These are phyloP conservation scores for Chaetomiaceae sp. DNA, from an alignment of 2,329 filamentous ascomycete genomes.

Conservation along the genomic window DNA sequence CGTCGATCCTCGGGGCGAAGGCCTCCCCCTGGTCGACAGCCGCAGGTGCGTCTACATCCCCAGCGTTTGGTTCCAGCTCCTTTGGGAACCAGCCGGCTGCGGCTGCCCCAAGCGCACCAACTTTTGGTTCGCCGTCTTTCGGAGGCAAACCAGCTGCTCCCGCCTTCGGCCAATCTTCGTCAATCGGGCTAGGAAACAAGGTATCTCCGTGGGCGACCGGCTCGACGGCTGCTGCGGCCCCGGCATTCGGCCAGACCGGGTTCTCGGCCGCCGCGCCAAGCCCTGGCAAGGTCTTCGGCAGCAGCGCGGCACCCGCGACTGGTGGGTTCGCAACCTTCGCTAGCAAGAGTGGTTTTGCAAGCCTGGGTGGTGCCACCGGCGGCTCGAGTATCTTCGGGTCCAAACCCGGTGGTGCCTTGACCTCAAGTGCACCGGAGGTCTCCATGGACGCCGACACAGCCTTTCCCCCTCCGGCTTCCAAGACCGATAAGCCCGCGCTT, in stretches of 20 bases:
- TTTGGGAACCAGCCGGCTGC: slow-evolving; percentile 24
- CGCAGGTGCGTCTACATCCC: slow-evolving; percentile 30
- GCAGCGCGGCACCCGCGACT: slow-evolving; percentile 29
- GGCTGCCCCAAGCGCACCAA: slow-evolving; percentile 30
- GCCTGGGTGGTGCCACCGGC: slow-evolving; percentile 36
- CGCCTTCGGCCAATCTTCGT: slow-evolving; percentile 51
- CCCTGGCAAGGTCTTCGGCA: slow-evolving; percentile 37
- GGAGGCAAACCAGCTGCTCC: slow-evolving; percentile 32
- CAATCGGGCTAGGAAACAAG: slow-evolving; percentile 38
- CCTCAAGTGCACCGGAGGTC: slow-evolving; percentile 29
- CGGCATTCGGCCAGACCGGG: slow-evolving; percentile 53
- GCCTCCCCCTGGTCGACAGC: slow-evolving; percentile 48
- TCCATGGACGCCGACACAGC: slow-evolving; percentile 36
- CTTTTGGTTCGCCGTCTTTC: slow-evolving; percentile 49
- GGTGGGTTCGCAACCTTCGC: slow-evolving; percentile 54
- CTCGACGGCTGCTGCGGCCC: slow-evolving; percentile 33
- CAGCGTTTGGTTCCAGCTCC: slow-evolving; percentile 23
- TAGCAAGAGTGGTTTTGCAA: slow-evolving; percentile 51
- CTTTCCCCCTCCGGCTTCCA: slow-evolving; percentile 39
- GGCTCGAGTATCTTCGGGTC: slow-evolving; percentile 39
- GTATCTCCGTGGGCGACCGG: slow-evolving; percentile 51
- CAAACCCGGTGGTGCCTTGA: slow-evolving; percentile 34
- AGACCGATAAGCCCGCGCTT: slow-evolving; percentile 37
- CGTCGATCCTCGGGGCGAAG: slow-evolving; percentile 47
- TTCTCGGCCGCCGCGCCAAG: slow-evolving; percentile 40